Evolutionary conservation across 2,329 filamentous ascomycete genomes (phyloP), one percentile per base, ranked within the genome.

Genomic region (Colletotrichum lindemuthianum): DNA sequence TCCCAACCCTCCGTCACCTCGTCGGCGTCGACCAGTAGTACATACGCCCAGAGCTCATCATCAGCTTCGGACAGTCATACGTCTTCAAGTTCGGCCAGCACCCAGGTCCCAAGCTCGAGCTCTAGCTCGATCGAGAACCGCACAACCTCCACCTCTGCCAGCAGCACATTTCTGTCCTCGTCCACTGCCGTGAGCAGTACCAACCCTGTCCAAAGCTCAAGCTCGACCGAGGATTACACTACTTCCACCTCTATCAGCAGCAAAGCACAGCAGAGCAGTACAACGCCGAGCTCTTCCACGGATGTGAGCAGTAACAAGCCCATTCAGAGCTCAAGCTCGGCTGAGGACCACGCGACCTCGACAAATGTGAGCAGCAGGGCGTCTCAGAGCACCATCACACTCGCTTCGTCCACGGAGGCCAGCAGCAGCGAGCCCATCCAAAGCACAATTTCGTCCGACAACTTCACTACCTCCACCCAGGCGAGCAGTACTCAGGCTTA

Each of bases 121-220:
- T 11, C 57, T 8, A 33, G 39, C n/a, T 53, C 39, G 12, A 52
- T 24, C 12, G 44, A 58, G 57, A 39, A 59, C 10, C 44, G 32
- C 37, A 51, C 43, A 6, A 36, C 49, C 10, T 34, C 49, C 0
- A 55, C 57, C 7, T 15, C 15, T n/a, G 49, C 41, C n/a, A 65
- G 39, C 50, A 64, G 49, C 49, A 64, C 15, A 39, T 53, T 55
- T 24, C 53, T 33, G 52, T 45, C 8, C 43, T 55, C 43, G 9
- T 24, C 32, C 11, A 54, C 56, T 2, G 10, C 57, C 8, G 16
- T 34, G 16, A 64, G 55, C 37, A 64, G 55, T 15, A 44, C 37
- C 43, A 54, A 59, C 13, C 54, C 54, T 6, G 33, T 16, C 1
- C 32, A 41, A 39, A 54, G 34, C n/a, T 41, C 53, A 11, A 56